Conservation (phyloP, 176 grass and related monocot genomes). For the Aegilops umbellulata region DNA sequence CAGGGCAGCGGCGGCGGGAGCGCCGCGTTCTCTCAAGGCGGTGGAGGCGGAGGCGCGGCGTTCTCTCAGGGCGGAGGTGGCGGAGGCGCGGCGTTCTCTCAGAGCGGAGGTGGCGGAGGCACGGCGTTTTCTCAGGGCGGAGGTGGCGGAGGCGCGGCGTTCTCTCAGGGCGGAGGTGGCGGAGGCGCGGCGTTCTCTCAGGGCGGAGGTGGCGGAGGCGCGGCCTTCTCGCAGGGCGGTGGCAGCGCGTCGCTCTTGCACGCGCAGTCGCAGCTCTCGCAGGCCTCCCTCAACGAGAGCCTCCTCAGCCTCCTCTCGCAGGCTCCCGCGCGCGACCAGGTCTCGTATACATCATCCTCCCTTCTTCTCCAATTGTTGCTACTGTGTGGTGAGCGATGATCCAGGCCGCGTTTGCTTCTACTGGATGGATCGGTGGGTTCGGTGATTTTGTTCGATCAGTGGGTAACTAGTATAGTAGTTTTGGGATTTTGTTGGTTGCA, state of each 20-base stretch:
- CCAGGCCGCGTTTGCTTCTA: background rate
- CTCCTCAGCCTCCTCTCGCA: constrained; percentile 29
- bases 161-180: background rate
- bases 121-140: background rate
- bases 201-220: background rate
- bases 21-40: background rate
- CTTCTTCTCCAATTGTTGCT: background rate
- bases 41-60: background rate
- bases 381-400: background rate
- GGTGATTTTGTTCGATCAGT: background rate
- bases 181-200: background rate
- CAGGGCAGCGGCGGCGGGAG: background rate
- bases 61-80: background rate
- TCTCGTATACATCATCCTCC: constrained; percentile 11
- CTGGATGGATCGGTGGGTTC: background rate
- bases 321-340: constrained; percentile 48
- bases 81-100: background rate
- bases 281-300: constrained; percentile 63
- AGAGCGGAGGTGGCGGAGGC: background rate
- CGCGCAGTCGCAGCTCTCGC: constrained; percentile 84
- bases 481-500: background rate
- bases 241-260: constrained; percentile 53
- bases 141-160: background rate
- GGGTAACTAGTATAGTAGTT: background rate
- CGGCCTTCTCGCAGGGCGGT: constrained; percentile 13